Conservation (phyloP, 2,329 filamentous ascomycete species). For the Aspergillus ibericus region DNA sequence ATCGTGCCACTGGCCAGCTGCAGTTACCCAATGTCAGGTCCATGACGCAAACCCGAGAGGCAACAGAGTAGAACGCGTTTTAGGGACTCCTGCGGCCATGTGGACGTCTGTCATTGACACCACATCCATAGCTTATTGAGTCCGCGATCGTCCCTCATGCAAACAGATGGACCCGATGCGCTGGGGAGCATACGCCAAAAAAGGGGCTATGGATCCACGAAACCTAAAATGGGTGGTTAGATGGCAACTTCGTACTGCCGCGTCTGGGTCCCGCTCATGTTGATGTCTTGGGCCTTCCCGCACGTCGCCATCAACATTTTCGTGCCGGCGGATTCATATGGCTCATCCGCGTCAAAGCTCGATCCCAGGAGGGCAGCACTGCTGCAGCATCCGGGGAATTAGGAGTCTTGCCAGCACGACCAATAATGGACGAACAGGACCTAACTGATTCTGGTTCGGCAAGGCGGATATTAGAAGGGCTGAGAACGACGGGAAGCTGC, state of each 20-base stretch:
- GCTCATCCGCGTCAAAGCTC: conserved; percentile 17
- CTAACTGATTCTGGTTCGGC: conserved; percentile 19
- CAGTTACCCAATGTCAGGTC: conserved; percentile 29
- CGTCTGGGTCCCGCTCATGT: background rate
- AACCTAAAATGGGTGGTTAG: conserved; percentile 8
- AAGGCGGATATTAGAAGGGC: conserved; percentile 30
- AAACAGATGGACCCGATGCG: conserved; percentile 29
- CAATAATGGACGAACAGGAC: conserved; percentile 22
- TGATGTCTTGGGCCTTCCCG: background rate
- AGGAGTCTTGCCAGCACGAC: conserved; percentile 15
- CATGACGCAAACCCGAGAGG: conserved; percentile 18
- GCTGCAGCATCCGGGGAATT: conserved; percentile 26
- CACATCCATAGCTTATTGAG: conserved; percentile 12
- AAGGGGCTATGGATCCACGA: conserved; percentile 1
- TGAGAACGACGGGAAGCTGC: conserved; percentile 36
- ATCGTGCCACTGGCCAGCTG: conserved; percentile 32
- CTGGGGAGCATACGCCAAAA: conserved; percentile 14
- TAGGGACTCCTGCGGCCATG: conserved; percentile 29
- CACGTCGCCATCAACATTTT: background rate
- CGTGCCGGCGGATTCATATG: conserved; percentile 9
- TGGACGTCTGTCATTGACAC: conserved; percentile 25
- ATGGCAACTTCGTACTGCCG: conserved; percentile 13
- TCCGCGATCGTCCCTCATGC: conserved; percentile 22
- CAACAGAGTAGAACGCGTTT: conserved; percentile 26
- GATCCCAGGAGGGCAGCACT: conserved; percentile 16